A percentile compares a stretch with the other conserved stretches of the same genome.
phyloP scores from a whole-genome alignment of 1,139 yeast genomes.

The Groenewaldozyma auringiensis region DNA sequence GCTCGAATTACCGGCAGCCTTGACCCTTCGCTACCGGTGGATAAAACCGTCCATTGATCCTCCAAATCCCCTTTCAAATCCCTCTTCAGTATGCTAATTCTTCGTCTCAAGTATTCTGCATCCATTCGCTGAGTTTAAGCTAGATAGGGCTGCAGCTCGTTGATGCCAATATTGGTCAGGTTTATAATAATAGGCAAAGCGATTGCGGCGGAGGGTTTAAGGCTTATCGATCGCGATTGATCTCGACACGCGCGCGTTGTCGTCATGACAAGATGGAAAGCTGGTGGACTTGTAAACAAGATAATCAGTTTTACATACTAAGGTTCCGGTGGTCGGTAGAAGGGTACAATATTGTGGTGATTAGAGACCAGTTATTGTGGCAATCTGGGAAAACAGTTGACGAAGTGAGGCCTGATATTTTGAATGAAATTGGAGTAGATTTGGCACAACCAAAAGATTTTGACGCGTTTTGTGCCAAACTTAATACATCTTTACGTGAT shows the following conservation, averaged over 20 bases:
- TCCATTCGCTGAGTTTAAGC: not conserved
- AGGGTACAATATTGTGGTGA: conserved; percentile 8
- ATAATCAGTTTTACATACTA: not conserved
- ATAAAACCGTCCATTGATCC: not conserved
- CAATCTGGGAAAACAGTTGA: not conserved
- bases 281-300: not conserved
- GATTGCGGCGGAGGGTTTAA: too few species aligned
- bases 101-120: not conserved
- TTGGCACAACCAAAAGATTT: not conserved
- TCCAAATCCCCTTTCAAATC: not conserved
- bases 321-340: not conserved
- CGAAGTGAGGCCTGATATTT: not conserved
- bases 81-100: not conserved
- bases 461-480: conserved; percentile 1
- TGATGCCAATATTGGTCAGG: too few species aligned
- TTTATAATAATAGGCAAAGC: too few species aligned
- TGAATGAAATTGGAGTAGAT: not conserved
- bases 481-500: not conserved
- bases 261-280: not conserved
- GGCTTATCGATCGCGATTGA: too few species aligned
- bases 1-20: not conserved
- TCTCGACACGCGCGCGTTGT: too few species aligned
- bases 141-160: not conserved
- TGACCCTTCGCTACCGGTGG: not conserved
- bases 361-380: conserved; percentile 7